phyloP scores from a whole-genome alignment of 768 basidiomycete species.

The Tricholoma matsutake region DNA sequence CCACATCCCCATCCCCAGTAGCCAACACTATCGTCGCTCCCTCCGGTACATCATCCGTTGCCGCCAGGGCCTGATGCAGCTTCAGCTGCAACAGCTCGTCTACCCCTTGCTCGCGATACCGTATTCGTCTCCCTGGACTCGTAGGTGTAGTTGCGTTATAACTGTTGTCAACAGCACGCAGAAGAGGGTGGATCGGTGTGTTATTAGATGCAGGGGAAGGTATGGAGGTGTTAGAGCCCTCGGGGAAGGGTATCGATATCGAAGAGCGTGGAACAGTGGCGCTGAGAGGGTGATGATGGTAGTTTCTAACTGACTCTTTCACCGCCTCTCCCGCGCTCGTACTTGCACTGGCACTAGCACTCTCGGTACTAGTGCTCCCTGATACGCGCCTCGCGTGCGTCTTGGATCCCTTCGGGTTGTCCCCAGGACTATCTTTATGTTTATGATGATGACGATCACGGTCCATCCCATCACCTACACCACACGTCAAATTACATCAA shows the following conservation, averaged over 20 bases:
- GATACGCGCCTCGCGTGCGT: slow-evolving; percentile 28
- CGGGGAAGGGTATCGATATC: background rate
- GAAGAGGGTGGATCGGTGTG: background rate
- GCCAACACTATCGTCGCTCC: slow-evolving; percentile 85
- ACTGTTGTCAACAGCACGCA: background rate
- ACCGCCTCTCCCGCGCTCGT: slow-evolving; percentile 6
- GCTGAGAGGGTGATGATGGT: too few species aligned
- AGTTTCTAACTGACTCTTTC: background rate
- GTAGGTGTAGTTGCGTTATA: background rate
- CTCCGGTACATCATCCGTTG: slow-evolving; percentile 59
- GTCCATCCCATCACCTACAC: slow-evolving; percentile 53
- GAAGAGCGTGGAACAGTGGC: background rate
- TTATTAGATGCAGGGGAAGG: background rate
- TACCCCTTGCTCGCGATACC: slow-evolving; percentile 89
- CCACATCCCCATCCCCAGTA: slow-evolving; percentile 90
- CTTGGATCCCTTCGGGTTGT: slow-evolving; percentile 16
- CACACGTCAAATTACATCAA: background rate
- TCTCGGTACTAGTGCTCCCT: slow-evolving; percentile 29
- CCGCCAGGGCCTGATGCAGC: slow-evolving; percentile 80
- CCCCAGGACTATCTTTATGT: slow-evolving; percentile 10
- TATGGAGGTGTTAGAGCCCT: background rate
- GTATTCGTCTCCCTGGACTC: slow-evolving; percentile 35
- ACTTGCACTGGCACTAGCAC: slow-evolving; percentile 8
- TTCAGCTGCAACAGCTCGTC: slow-evolving; percentile 95
- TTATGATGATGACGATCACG: slow-evolving; percentile 35